A percentile compares a stretch with the other conserved stretches of the same genome.
Evolutionary conservation across 73 alveolate species (phyloP).

Genomic region (Vitrella brassicaformis): DNA sequence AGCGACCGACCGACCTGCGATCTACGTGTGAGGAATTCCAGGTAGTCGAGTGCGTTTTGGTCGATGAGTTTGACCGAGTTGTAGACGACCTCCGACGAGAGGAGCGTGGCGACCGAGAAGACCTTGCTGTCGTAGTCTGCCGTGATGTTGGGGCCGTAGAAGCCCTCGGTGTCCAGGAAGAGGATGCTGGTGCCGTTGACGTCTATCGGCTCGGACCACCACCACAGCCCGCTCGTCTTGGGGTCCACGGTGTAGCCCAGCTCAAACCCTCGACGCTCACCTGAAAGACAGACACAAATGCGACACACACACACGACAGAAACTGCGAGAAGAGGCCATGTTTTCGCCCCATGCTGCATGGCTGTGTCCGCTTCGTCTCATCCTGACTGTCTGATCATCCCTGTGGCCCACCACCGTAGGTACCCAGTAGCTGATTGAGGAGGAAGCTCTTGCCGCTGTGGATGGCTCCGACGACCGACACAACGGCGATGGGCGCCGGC

Average conservation of each 20-base stretch:
- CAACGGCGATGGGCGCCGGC: no score
- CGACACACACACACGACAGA: no score
- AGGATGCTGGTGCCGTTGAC: neutral
- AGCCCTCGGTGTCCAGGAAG: neutral
- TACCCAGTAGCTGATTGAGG: neutral
- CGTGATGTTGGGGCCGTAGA: neutral
- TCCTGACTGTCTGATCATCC: no score
- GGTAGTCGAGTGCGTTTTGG: neutral
- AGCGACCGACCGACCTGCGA: no score
- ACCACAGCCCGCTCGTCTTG: neutral
- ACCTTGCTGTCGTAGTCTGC: neutral
- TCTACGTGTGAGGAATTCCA: neutral
- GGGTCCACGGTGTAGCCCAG: neutral
- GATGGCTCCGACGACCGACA: no score
- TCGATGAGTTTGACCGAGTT: neutral
- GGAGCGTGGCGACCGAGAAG: neutral
- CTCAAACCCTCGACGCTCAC: no score
- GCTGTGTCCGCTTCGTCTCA: no score
- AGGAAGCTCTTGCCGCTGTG: neutral
- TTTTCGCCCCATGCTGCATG: no score
- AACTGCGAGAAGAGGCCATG: no score
- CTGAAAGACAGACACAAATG: no score
- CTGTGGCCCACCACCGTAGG: no score
- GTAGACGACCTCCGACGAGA: neutral
- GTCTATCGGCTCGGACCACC: neutral